phyloP scores from a whole-genome alignment of 2,329 filamentous ascomycete species.

The Monascus ruber region DNA sequence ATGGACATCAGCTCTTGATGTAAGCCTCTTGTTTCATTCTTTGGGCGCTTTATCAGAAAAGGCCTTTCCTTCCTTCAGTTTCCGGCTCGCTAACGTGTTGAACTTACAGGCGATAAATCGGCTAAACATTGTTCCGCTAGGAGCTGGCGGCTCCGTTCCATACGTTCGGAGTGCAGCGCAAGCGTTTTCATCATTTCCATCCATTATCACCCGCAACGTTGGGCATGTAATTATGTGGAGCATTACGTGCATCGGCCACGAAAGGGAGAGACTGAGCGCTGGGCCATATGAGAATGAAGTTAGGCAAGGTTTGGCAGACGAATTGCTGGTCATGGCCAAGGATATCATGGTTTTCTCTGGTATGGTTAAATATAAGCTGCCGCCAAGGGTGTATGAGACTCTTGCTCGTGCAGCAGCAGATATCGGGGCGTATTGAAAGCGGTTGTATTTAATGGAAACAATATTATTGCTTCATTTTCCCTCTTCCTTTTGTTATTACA shows the following conservation, averaged over 20 bases:
- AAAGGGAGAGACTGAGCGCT: slow-evolving; percentile 59
- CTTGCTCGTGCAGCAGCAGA: slow-evolving; percentile 71
- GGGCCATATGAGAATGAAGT: slow-evolving; percentile 56
- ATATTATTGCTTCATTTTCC: neutral
- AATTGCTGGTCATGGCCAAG: slow-evolving; percentile 68
- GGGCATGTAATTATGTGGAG: slow-evolving; percentile 91
- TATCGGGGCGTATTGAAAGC: slow-evolving; percentile 30
- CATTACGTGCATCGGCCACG: slow-evolving; percentile 70
- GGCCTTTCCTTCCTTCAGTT: neutral
- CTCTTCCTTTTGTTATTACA: neutral
- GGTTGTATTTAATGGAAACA: neutral
- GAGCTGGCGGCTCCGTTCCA: slow-evolving; percentile 61
- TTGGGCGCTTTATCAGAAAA: slow-evolving; percentile 4
- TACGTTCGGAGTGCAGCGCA: slow-evolving; percentile 69
- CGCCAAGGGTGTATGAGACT: slow-evolving; percentile 76
- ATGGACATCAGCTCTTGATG: slow-evolving; percentile 53
- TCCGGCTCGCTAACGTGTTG: slow-evolving; percentile 4
- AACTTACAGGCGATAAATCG: slow-evolving; percentile 53
- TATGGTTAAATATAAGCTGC: slow-evolving; percentile 81
- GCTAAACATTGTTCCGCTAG: slow-evolving; percentile 69
- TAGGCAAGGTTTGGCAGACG: slow-evolving; percentile 46
- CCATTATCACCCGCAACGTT: slow-evolving; percentile 76
- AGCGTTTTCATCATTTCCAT: slow-evolving; percentile 65
- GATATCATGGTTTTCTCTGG: slow-evolving; percentile 92
- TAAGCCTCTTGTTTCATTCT: slow-evolving; percentile 33